phyloP scores from a whole-genome alignment of 2,329 filamentous ascomycete species.

The Epichloe sylvatica region DNA sequence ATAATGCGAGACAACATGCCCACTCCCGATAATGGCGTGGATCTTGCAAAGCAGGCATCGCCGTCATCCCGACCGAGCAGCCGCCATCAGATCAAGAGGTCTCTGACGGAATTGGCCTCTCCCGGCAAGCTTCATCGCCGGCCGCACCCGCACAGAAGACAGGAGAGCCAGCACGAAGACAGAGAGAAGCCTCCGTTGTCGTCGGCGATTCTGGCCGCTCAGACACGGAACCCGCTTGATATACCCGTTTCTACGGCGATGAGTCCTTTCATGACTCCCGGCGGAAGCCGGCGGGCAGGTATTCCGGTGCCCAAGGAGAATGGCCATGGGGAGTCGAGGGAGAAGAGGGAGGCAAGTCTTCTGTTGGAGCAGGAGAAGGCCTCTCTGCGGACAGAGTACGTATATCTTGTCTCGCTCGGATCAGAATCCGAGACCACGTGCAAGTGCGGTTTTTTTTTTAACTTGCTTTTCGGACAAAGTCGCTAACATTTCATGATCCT shows the following conservation, averaged over 20 bases:
- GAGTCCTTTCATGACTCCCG: constrained; percentile 29
- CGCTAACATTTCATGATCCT: constrained; percentile 3
- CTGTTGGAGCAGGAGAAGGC: constrained; percentile 23
- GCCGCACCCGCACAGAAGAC: constrained; percentile 20
- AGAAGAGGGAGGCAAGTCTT: constrained; percentile 29
- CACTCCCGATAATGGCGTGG: constrained; percentile 4
- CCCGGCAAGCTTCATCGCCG: constrained; percentile 29
- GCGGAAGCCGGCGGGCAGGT: constrained; percentile 30
- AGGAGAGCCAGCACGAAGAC: constrained; percentile 17
- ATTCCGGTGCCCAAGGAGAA: constrained; percentile 21
- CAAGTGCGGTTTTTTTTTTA: too few relatives aligned
- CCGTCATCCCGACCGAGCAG: constrained; percentile 12
- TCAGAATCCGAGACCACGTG: not conserved
- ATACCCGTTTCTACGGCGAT: constrained; percentile 30
- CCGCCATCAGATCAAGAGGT: constrained; percentile 41
- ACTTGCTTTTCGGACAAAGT: not conserved
- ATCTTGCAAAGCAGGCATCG: not conserved
- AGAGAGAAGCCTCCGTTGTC: constrained; percentile 9
- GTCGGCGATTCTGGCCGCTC: constrained; percentile 8
- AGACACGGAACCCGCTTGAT: constrained; percentile 30
- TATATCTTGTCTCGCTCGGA: not conserved
- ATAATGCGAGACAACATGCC: constrained; percentile 5
- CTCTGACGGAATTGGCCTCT: constrained; percentile 39
- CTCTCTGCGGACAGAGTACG: constrained; percentile 20
- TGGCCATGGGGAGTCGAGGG: constrained; percentile 19